Evolutionary conservation across 805 yeast genomes (phyloP).

Genomic region (Limtongia smithiae): DNA sequence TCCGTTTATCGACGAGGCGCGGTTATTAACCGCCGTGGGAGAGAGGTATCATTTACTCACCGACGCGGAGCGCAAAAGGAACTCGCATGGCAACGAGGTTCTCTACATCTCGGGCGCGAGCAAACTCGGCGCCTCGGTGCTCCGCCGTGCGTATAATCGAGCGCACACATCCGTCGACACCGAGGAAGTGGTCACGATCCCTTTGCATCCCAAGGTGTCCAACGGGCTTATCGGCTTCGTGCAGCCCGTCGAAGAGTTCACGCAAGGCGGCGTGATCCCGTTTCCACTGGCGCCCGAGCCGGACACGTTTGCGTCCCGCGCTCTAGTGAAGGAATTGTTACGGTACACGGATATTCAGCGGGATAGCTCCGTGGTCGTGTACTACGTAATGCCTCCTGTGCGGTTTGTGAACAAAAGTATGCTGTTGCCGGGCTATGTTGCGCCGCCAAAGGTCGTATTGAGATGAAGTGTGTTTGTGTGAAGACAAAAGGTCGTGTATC

Average conservation of each 20-base stretch:
- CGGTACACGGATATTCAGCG: conserved; percentile 40
- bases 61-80: conserved; percentile 64
- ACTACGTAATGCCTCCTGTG: conserved; percentile 60
- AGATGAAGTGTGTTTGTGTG: no score
- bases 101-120: conserved; percentile 65
- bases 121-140: conserved; percentile 45
- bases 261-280: conserved; percentile 13
- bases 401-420: conserved; percentile 66
- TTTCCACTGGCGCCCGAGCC: conserved; percentile 23
- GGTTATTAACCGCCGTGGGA: conserved; percentile 64
- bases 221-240: conserved; percentile 38
- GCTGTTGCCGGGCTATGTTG: conserved; percentile 73
- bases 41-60: conserved; percentile 60
- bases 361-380: conserved; percentile 43
- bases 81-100: conserved; percentile 66
- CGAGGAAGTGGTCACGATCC: background rate
- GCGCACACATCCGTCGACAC: conserved; percentile 36
- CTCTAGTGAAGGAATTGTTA: conserved; percentile 3
- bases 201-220: conserved; percentile 25
- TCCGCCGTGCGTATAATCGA: conserved; percentile 40
- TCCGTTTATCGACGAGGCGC: conserved; percentile 84
- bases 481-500: no score
- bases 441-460: conserved; percentile 58
- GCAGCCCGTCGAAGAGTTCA: conserved; percentile 25
- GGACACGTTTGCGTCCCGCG: conserved; percentile 5